These are phyloP conservation scores for Aspergillus kassunensis DNA, from an alignment of 495 filamentous ascomycete species.

Conservation along the genomic window DNA sequence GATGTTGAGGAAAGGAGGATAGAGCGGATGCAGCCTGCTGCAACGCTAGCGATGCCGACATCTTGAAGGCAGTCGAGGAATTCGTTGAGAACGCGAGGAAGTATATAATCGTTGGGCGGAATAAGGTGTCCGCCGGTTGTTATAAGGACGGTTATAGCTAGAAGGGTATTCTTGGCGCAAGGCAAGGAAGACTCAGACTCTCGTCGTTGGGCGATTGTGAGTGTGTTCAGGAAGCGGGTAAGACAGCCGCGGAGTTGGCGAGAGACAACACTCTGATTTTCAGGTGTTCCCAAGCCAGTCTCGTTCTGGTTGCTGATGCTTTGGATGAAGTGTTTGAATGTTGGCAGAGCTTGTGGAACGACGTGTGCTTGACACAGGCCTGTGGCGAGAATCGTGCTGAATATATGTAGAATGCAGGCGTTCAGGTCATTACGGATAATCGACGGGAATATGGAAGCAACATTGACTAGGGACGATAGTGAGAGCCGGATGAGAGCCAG, in stretches of 20 bases:
- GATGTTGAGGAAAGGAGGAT: conserved; percentile 66
- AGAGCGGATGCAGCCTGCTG: conserved; percentile 80
- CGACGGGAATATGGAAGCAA: conserved; percentile 88
- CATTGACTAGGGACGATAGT: conserved; percentile 84
- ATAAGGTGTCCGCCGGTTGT: conserved; percentile 72
- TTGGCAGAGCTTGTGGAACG: conserved; percentile 85
- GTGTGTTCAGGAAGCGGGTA: conserved; percentile 72
- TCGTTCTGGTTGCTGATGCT: conserved; percentile 54
- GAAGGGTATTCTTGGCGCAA: conserved; percentile 89
- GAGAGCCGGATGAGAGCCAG: conserved; percentile 73
- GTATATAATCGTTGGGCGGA: conserved; percentile 64
- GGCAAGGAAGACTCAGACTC: conserved; percentile 75
- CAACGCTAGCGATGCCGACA: conserved; percentile 74
- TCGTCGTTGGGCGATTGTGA: conserved; percentile 76
- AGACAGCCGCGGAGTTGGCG: conserved; percentile 68
- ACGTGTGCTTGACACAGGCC: conserved; percentile 80
- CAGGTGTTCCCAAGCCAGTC: conserved; percentile 25
- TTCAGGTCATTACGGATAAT: conserved; percentile 97
- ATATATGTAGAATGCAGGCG: conserved; percentile 95
- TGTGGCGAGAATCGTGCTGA: conserved; percentile 86
- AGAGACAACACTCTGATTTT: conserved; percentile 35
- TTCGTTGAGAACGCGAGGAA: conserved; percentile 66
- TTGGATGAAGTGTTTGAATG: conserved; percentile 84
- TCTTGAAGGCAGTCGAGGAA: conserved; percentile 81
- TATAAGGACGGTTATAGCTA: conserved; percentile 83